These are phyloP conservation scores for Russula ochroleuca DNA, from an alignment of 768 basidiomycete genomes.

Conservation along the genomic window DNA sequence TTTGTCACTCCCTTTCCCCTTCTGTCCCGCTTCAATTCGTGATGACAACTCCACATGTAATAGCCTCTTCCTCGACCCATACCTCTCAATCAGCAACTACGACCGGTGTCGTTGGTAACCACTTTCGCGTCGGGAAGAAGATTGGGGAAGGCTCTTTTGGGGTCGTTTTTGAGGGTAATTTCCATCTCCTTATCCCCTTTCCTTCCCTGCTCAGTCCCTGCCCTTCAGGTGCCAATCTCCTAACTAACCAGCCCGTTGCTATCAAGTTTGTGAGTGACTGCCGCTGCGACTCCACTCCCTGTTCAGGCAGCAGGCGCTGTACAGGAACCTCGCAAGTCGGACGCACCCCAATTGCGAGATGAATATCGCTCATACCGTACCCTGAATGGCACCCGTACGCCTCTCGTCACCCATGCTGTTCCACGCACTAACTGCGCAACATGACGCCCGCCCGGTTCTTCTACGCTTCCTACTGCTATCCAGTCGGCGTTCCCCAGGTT, in stretches of 20 bases:
- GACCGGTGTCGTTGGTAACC: slow-evolving; percentile 73
- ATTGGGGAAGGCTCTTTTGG: slow-evolving; percentile 99
- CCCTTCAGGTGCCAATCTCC: slow-evolving; percentile 73
- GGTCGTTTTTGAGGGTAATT: slow-evolving; percentile 90
- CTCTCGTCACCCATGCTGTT: slow-evolving; percentile 3
- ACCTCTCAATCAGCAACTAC: slow-evolving; percentile 53
- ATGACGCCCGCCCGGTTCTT: background rate
- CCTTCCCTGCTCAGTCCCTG: background rate
- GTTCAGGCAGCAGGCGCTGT: slow-evolving; percentile 16
- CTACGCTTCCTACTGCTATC: background rate
- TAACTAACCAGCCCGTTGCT: slow-evolving; percentile 83
- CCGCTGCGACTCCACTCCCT: background rate
- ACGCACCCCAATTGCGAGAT: slow-evolving; percentile 95
- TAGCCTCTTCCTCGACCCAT: slow-evolving; percentile 68
- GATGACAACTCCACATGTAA: slow-evolving; percentile 83
- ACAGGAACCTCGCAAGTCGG: slow-evolving; percentile 95
- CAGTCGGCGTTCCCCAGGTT: slow-evolving; percentile 95
- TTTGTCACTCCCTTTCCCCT: slow-evolving; percentile 23
- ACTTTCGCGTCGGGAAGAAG: slow-evolving; percentile 94
- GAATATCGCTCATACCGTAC: slow-evolving; percentile 98
- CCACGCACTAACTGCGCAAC: slow-evolving; percentile 7
- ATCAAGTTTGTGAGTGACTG: slow-evolving; percentile 84
- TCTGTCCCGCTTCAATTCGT: slow-evolving; percentile 11
- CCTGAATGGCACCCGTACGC: slow-evolving; percentile 81
- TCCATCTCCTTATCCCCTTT: background rate